Evolutionary conservation across 305 asterid genomes (phyloP).

Genomic region (Fraxinus nigra): DNA sequence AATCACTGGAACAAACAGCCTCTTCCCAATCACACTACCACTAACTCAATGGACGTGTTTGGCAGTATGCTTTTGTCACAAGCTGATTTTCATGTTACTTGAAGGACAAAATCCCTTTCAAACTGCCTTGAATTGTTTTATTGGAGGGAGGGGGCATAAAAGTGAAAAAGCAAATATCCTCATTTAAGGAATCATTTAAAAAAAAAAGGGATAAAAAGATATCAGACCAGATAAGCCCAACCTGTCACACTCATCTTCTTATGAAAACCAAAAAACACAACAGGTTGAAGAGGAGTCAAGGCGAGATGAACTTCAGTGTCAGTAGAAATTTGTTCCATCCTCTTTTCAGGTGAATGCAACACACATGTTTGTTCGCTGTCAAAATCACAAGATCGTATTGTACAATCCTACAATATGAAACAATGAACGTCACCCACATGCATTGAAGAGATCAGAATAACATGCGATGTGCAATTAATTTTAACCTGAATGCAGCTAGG

Average conservation of each 20-base stretch:
- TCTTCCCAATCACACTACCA: neutral
- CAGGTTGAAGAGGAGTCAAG: slow-evolving; percentile 95
- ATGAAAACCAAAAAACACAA: slow-evolving; percentile 97
- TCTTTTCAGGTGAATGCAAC: slow-evolving; percentile 97
- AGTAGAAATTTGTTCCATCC: slow-evolving; percentile 79
- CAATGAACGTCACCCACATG: slow-evolving; percentile 26
- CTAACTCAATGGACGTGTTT: neutral
- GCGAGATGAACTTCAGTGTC: slow-evolving; percentile 99
- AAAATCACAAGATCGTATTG: slow-evolving; percentile 96
- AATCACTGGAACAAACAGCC: slow-evolving; percentile 3
- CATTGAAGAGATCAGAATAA: slow-evolving; percentile 15
- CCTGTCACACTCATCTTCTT: slow-evolving; percentile 99
- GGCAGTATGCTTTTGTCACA: neutral
- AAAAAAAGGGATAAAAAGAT: slow-evolving; percentile 20
- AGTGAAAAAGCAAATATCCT: neutral
- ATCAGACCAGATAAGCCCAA: slow-evolving; percentile 25
- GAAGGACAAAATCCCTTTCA: slow-evolving; percentile 1
- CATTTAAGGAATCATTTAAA: slow-evolving; percentile 5
- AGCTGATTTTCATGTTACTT: slow-evolving; percentile 7
- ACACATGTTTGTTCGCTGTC: slow-evolving; percentile 97
- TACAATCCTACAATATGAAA: slow-evolving; percentile 69
- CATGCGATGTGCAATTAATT: neutral
- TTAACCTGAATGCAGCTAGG: slow-evolving; percentile 18
- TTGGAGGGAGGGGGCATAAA: neutral
- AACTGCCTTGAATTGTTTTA: slow-evolving; percentile 10